Evolutionary conservation across 805 yeast species (phyloP), one percentile per base, ranked within the genome.

Genomic region (Scheffersomyces amazonensis): DNA sequence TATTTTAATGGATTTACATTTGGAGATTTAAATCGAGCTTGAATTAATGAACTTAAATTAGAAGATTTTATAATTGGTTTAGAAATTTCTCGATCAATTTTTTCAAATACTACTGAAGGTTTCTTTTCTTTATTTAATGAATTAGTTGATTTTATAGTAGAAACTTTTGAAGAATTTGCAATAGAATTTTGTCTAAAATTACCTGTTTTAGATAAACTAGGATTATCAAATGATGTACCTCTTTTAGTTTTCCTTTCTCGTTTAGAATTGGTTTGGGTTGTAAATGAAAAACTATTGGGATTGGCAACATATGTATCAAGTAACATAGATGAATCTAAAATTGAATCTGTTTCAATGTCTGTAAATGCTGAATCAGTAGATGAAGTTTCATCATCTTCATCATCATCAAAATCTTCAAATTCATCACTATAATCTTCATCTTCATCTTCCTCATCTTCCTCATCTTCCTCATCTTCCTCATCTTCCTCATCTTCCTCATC

Each of bases 1-100:
- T 62, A 73, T 6, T 62, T 64, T 38, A 80, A 54, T 0, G 80
- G 78, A 34, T 73, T 64, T 7, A 51, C 55, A 23, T 64, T 64
- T 19, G 67, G 47, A 4, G 62, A 65, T 21, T 50, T 60, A 33
- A 48, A 53, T 37, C 62, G 56, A 10, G 62, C 53, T 21, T 66
- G 66, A 15, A 80, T 69, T 51, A 79, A 47, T 1, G 61, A 52
- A 13, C 79, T 71, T 24, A 76, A 51, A 19, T 62, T 62, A 2
- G 78, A 73, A 15, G 43, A 39, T 9, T 40, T 42, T 37, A 23
- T 4, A 21, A n/a, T 21, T 8, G 24, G 15, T 4, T 5, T 37
- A 32, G 37, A 1, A 43, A 38, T 18, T 18, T 34, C 37, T 17
- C 47, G 50, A 27, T 44, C 50, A 9, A 43, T 40, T 38, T 50